These are phyloP conservation scores for Babesia ovata DNA, from an alignment of 169 alveolate species.

Conservation along the genomic window DNA sequence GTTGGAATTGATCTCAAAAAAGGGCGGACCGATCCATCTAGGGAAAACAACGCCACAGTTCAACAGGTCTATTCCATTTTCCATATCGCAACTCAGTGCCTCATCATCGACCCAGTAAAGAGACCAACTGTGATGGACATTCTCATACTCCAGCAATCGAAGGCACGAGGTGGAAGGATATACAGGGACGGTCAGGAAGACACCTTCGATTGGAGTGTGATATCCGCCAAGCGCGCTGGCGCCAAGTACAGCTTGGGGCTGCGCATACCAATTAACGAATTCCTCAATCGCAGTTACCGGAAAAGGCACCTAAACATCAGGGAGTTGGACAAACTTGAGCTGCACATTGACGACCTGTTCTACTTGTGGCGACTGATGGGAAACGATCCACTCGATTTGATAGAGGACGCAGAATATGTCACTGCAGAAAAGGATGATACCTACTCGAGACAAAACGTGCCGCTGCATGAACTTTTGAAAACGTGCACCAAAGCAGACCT, in stretches of 20 bases:
- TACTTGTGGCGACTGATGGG: slow-evolving; percentile 60
- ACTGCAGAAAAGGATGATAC: background rate
- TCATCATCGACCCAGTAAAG: slow-evolving; percentile 7
- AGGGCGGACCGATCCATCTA: slow-evolving; percentile 5
- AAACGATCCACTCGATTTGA: slow-evolving; percentile 32
- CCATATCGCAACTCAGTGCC: slow-evolving; percentile 22
- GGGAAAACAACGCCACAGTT: background rate
- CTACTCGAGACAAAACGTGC: background rate
- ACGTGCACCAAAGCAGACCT: slow-evolving; percentile 35
- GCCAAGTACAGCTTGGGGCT: background rate
- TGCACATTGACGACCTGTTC: slow-evolving; percentile 42
- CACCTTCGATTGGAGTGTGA: slow-evolving; percentile 8
- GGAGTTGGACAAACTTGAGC: background rate
- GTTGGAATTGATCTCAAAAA: slow-evolving; percentile 13
- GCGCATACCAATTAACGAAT: slow-evolving; percentile 16
- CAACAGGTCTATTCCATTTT: slow-evolving; percentile 8
- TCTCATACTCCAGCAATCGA: background rate
- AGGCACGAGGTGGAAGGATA: background rate
- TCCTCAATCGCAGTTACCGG: slow-evolving; percentile 16
- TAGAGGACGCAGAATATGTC: background rate
- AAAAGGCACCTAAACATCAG: background rate
- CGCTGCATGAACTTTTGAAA: slow-evolving; percentile 24
- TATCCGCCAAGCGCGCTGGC: background rate
- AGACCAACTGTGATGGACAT: slow-evolving; percentile 6
- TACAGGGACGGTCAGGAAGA: background rate